A percentile compares a stretch with the other conserved stretches of the same genome.
Conservation (phyloP, 352 stramenopile species). For the Phytophthora citricola region DNA sequence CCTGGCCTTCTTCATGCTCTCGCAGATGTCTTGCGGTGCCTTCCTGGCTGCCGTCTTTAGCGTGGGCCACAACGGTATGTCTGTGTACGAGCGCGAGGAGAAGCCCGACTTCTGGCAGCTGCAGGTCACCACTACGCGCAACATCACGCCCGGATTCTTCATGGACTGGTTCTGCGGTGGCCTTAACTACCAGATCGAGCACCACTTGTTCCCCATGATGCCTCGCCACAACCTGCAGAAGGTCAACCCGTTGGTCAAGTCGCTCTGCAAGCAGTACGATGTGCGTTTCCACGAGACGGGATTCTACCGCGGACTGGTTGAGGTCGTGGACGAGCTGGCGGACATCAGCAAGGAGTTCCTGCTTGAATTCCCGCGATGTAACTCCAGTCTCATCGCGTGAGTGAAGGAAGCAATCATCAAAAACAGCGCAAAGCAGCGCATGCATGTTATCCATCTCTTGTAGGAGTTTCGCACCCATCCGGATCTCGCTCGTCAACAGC, state of each 20-base stretch:
- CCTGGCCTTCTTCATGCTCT: constrained; percentile 84
- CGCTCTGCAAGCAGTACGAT: constrained; percentile 97
- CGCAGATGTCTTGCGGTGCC: constrained; percentile 93
- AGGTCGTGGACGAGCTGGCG: constrained; percentile 95
- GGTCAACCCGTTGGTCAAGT: constrained; percentile 95
- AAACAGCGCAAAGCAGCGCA: constrained; percentile 14
- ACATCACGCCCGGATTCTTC: constrained; percentile 94
- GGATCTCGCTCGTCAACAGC: constrained; percentile 12
- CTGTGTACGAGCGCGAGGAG: constrained; percentile 95
- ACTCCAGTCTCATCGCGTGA: constrained; percentile 25
- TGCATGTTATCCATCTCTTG: constrained; percentile 31
- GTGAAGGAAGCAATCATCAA: constrained; percentile 4
- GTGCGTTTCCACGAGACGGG: constrained; percentile 97
- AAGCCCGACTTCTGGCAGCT: constrained; percentile 99
- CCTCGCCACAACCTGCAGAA: constrained; percentile 96
- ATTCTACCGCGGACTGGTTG: constrained; percentile 92
- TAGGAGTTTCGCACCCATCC: constrained; percentile 13
- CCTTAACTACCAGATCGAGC: constrained; percentile 98
- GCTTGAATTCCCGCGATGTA: constrained; percentile 98
- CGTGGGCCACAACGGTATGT: constrained; percentile 99
- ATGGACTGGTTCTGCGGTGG: constrained; percentile 99
- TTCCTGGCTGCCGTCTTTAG: constrained; percentile 97
- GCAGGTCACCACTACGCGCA: constrained; percentile 97
- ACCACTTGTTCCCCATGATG: constrained; percentile 98
- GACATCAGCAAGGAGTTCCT: constrained; percentile 96